These are phyloP conservation scores for Actinomortierella wolfii DNA, from an alignment of 371 early-diverging fungal species.

Conservation along the genomic window DNA sequence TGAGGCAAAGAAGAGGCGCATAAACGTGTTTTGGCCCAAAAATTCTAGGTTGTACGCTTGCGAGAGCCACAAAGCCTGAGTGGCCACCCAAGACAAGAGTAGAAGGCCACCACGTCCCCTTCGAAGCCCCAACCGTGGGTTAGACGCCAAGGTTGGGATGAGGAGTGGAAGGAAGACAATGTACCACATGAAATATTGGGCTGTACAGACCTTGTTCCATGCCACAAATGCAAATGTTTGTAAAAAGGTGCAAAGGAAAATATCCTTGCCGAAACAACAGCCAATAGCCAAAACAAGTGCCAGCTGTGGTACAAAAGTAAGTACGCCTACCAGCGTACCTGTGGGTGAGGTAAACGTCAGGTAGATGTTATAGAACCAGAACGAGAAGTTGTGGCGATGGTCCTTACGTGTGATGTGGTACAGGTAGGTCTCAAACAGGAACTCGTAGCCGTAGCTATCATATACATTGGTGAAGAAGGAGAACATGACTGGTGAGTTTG, in stretches of 20 bases:
- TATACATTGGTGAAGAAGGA: conserved; percentile 1
- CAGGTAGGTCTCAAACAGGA: conserved; percentile 89
- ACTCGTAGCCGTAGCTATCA: conserved; percentile 80
- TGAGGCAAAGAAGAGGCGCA: conserved; percentile 74
- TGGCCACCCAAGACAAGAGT: conserved; percentile 71
- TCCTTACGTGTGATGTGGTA: conserved; percentile 96
- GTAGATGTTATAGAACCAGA: conserved; percentile 95
- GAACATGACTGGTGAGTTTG: not conserved
- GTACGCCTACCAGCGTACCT: conserved; percentile 53
- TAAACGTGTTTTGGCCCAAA: conserved; percentile 81
- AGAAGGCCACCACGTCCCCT: conserved; percentile 65
- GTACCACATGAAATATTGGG: conserved; percentile 99
- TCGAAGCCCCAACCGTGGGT: conserved; percentile 41
- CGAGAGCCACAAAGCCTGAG: conserved; percentile 83
- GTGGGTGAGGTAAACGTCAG: conserved; percentile 61
- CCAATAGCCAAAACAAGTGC: conserved; percentile 64
- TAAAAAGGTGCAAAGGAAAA: conserved; percentile 85
- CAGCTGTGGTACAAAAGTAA: conserved; percentile 83
- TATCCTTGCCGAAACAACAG: conserved; percentile 74
- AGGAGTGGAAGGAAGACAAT: conserved; percentile 89
- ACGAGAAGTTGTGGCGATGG: conserved; percentile 97
- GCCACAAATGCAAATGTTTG: conserved; percentile 97
- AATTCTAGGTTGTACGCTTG: conserved; percentile 89
- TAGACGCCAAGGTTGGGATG: conserved; percentile 68
- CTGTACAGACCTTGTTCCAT: conserved; percentile 96